Evolutionary conservation across 2,329 filamentous ascomycete genomes (phyloP).

Genomic region (Sarocladium brachiariae): DNA sequence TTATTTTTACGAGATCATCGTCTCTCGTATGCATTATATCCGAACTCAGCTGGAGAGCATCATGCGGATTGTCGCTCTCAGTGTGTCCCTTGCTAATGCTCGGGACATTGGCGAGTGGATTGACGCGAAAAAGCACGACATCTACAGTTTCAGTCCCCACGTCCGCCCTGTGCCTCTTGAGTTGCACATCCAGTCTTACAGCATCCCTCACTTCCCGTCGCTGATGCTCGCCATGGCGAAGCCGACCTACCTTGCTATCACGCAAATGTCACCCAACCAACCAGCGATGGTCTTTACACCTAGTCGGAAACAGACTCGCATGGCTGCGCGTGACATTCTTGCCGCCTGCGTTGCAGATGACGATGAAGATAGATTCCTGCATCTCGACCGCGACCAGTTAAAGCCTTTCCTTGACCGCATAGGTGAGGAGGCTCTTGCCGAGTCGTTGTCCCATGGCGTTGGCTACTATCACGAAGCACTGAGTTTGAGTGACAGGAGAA

Average conservation of each 20-base stretch:
- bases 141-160: slow-evolving; percentile 96
- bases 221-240: slow-evolving; percentile 98
- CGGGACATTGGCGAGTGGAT: slow-evolving; percentile 97
- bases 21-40: slow-evolving; percentile 98
- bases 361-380: slow-evolving; percentile 88
- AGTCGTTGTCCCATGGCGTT: slow-evolving; percentile 87
- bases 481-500: slow-evolving; percentile 80
- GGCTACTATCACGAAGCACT: slow-evolving; percentile 97
- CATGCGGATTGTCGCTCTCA: slow-evolving; percentile 81
- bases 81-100: slow-evolving; percentile 87
- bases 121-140: slow-evolving; percentile 93
- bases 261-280: slow-evolving; percentile 82
- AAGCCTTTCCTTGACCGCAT: slow-evolving; percentile 74
- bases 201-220: slow-evolving; percentile 93
- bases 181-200: slow-evolving; percentile 91
- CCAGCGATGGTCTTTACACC: slow-evolving; percentile 90
- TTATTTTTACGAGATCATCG: slow-evolving; percentile 89
- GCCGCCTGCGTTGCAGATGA: slow-evolving; percentile 84
- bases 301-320: slow-evolving; percentile 84
- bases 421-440: slow-evolving; percentile 78
- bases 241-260: slow-evolving; percentile 82
- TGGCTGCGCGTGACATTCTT: slow-evolving; percentile 79
- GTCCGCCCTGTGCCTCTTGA: slow-evolving; percentile 84
- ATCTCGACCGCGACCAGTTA: slow-evolving; percentile 77
- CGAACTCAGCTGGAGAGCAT: slow-evolving; percentile 78